These are phyloP conservation scores for Oryza nivara DNA, from an alignment of 176 grass and related monocot species.

Conservation along the genomic window DNA sequence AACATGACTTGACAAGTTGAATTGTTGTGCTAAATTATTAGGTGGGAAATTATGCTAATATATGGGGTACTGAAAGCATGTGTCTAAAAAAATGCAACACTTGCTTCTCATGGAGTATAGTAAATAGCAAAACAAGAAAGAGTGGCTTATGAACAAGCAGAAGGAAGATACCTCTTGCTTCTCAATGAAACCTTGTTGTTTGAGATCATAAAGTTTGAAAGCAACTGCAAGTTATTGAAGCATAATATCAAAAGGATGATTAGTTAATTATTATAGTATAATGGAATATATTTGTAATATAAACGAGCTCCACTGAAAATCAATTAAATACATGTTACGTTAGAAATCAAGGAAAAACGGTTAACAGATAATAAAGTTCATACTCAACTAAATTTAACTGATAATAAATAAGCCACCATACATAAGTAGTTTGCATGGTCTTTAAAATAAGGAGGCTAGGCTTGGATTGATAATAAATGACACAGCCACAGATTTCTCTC, in stretches of 20 bases:
- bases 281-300: background rate
- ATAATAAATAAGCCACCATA: background rate
- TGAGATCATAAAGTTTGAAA: constrained; percentile 95
- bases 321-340: background rate
- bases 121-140: constrained; percentile 23
- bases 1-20: constrained; percentile 13
- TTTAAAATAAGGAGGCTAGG: background rate
- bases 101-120: constrained; percentile 13
- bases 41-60: background rate
- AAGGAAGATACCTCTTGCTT: constrained; percentile 81
- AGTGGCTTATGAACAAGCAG: constrained; percentile 10
- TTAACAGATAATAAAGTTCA: background rate
- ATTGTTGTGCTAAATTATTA: background rate
- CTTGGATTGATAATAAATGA: background rate
- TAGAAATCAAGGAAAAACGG: constrained; percentile 1
- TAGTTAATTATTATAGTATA: background rate
- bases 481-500: background rate
- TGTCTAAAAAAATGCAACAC: constrained; percentile 1
- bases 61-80: constrained; percentile 29
- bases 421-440: background rate
- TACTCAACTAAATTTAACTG: background rate
- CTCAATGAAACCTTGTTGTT: constrained; percentile 95
- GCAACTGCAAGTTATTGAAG: constrained; percentile 70
- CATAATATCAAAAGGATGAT: constrained; percentile 23
- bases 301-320: constrained; percentile 1